Percentiles rank a stretch among this genome's conserved stretches.
These are phyloP conservation scores for Immersiporthe knoxdaviesiana DNA, from an alignment of 2,329 filamentous ascomycete species.

Conservation along the genomic window DNA sequence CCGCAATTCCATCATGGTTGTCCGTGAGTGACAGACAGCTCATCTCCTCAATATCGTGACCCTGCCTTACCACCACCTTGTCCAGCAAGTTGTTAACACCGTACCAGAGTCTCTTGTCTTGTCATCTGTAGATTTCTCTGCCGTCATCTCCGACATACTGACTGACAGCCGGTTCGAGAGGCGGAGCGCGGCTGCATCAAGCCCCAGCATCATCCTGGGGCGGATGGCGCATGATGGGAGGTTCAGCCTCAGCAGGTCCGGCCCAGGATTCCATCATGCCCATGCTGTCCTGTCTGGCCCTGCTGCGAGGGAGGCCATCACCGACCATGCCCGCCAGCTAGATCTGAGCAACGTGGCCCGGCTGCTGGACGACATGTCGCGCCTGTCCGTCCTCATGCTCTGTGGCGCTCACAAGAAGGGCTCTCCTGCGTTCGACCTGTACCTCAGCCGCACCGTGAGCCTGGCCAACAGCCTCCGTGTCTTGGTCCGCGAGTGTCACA, in stretches of 20 bases:
- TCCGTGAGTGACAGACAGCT: background rate
- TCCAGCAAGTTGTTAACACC: background rate
- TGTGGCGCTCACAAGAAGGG: slow-evolving; percentile 33
- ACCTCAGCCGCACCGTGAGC: slow-evolving; percentile 32
- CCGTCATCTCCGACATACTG: background rate
- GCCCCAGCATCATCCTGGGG: slow-evolving; percentile 31
- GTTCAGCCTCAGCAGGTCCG: slow-evolving; percentile 34
- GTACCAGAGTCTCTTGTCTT: background rate
- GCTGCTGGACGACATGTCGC: slow-evolving; percentile 31
- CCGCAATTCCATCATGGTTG: slow-evolving; percentile 32
- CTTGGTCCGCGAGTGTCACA: slow-evolving; percentile 22
- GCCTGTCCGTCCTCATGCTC: slow-evolving; percentile 31
- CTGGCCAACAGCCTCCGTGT: slow-evolving; percentile 32
- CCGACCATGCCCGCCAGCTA: slow-evolving; percentile 33
- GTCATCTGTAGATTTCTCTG: background rate
- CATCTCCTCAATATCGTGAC: background rate
- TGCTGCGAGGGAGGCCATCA: slow-evolving; percentile 29
- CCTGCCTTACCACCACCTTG: too few species aligned
- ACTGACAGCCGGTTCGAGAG: background rate
- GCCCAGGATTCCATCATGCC: slow-evolving; percentile 33
- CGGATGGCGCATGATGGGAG: slow-evolving; percentile 34
- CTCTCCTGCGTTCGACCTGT: slow-evolving; percentile 34
- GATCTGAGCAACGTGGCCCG: slow-evolving; percentile 28
- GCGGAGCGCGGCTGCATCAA: slow-evolving; percentile 27
- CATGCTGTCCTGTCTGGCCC: slow-evolving; percentile 30